A percentile compares a stretch with the other conserved stretches of the same genome.
Conservation (phyloP, 2,329 filamentous ascomycete genomes). For the Cercospora canescens region DNA sequence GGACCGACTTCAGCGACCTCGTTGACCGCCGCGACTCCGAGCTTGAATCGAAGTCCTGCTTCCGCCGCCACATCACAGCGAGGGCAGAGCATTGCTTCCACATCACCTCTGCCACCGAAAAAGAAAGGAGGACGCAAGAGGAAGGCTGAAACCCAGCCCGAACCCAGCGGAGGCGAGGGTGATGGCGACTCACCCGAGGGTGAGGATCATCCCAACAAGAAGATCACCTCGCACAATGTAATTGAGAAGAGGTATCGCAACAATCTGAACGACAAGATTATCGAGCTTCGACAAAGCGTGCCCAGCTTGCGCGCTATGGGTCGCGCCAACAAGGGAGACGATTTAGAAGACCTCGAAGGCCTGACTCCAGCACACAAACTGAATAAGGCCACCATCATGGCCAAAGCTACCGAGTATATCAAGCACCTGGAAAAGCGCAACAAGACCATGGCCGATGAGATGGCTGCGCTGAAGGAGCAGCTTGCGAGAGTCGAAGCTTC, state of each 20-base stretch:
- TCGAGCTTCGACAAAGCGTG: slow-evolving; percentile 85
- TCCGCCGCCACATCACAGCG: slow-evolving; percentile 28
- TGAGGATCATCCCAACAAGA: slow-evolving; percentile 63
- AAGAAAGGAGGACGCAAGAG: slow-evolving; percentile 39
- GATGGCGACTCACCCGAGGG: slow-evolving; percentile 41
- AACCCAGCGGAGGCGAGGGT: slow-evolving; percentile 42
- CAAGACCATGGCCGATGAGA: slow-evolving; percentile 77
- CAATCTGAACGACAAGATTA: slow-evolving; percentile 96
- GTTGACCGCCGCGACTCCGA: slow-evolving; percentile 26
- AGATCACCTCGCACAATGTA: slow-evolving; percentile 89
- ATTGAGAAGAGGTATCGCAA: slow-evolving; percentile 97
- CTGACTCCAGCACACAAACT: slow-evolving; percentile 84
- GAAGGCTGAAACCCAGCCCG: slow-evolving; percentile 33
- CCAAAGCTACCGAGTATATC: slow-evolving; percentile 96
- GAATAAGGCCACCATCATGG: slow-evolving; percentile 95
- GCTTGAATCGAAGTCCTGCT: slow-evolving; percentile 34
- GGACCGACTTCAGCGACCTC: slow-evolving; percentile 16
- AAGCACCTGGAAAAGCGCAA: slow-evolving; percentile 90
- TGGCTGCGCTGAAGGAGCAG: slow-evolving; percentile 73
- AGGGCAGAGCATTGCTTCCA: slow-evolving; percentile 33
- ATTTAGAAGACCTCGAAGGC: slow-evolving; percentile 69
- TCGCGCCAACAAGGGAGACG: slow-evolving; percentile 61
- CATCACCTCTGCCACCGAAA: slow-evolving; percentile 35
- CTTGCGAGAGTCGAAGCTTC: slow-evolving; percentile 68
- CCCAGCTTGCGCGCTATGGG: slow-evolving; percentile 84